Evolutionary conservation across 2,329 filamentous ascomycete species (phyloP), one percentile per base, ranked within the genome.

Genomic region (Fusarium duplospermum): DNA sequence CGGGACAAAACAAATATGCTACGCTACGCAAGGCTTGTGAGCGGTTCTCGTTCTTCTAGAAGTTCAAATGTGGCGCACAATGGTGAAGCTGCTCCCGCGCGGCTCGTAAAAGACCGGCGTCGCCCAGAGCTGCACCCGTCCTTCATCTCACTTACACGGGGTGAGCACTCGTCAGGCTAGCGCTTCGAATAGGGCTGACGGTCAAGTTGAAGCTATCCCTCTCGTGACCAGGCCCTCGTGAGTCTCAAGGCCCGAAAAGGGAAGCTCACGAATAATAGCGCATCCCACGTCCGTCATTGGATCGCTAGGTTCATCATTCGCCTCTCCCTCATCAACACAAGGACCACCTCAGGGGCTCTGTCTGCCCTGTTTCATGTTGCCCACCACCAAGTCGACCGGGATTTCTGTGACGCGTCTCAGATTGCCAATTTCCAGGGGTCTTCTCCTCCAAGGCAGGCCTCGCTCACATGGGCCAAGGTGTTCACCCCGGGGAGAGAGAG

Each of bases 351-450:
- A 74, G 60, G 72, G 72, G 71, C 18, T n/a, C 54, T 57, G 45
- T 70, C 62, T 65, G 42, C 47, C 62, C 60, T 40, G 76, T 78
- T 78, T 78, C 76, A 77, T 64, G 67, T 71, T 65, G 40, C 66
- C 47, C 60, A 64, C 66, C 62, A 57, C 57, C 52, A 64, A 52
- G 45, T 62, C 35, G 54, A 66, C 69, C 42, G 65, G 75, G 71
- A 67, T 62, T 36, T 63, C 58, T 67, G 58, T 63, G 50, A 71
- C 61, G 64, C 66, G 76, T 78, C 76, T 78, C 76, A 77, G 76
- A 76, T 77, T 78, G 69, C 69, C 66, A 77, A 77, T 78, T 76
- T 78, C 71, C 71, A 76, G 58, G 56, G 52, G 50, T 22, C 5
- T 27, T 33, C 57, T 33, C 24, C 14, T 35, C 31, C 14, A 20